These are phyloP conservation scores for Teratosphaeriaceae sp. DNA, from an alignment of 2,329 filamentous ascomycete genomes.

Conservation along the genomic window DNA sequence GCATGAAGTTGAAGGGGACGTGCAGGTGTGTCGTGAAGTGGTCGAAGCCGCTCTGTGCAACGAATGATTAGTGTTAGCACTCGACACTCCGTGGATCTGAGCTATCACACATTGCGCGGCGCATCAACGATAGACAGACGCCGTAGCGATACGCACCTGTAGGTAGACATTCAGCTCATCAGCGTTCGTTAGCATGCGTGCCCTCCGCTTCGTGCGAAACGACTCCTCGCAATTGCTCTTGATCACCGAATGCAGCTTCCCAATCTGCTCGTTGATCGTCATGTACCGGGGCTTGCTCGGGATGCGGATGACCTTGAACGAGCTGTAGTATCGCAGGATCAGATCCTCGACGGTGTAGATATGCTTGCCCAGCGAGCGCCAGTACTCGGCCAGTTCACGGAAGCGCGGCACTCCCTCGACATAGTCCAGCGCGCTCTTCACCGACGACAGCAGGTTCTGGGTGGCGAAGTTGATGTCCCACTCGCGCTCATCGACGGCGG, in stretches of 20 bases:
- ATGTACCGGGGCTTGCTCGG: slow-evolving; percentile 40
- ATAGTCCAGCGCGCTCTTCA: slow-evolving; percentile 24
- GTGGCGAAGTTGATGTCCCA: slow-evolving; percentile 30
- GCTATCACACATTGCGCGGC: too few species aligned
- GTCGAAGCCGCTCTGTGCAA: slow-evolving; percentile 37
- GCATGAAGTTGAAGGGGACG: slow-evolving; percentile 46
- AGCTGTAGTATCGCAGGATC: slow-evolving; percentile 46
- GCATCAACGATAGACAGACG: not conserved
- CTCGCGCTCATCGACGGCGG: slow-evolving; percentile 26
- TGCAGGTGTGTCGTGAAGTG: slow-evolving; percentile 43
- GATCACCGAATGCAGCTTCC: slow-evolving; percentile 40
- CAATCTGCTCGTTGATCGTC: slow-evolving; percentile 45
- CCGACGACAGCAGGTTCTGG: slow-evolving; percentile 26
- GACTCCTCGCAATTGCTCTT: slow-evolving; percentile 36
- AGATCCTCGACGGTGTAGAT: slow-evolving; percentile 43
- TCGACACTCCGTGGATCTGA: too few species aligned
- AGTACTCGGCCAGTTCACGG: slow-evolving; percentile 36
- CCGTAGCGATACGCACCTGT: slow-evolving; percentile 20
- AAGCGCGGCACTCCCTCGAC: slow-evolving; percentile 28
- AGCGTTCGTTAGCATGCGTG: slow-evolving; percentile 43
- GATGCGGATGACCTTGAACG: slow-evolving; percentile 42
- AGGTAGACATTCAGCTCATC: slow-evolving; percentile 44
- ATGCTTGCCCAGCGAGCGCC: slow-evolving; percentile 35
- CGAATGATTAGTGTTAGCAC: too few species aligned
- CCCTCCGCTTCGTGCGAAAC: slow-evolving; percentile 35